Conservation (phyloP, 1,284 basidiomycete genomes). For the Sporisorium sorghi region DNA sequence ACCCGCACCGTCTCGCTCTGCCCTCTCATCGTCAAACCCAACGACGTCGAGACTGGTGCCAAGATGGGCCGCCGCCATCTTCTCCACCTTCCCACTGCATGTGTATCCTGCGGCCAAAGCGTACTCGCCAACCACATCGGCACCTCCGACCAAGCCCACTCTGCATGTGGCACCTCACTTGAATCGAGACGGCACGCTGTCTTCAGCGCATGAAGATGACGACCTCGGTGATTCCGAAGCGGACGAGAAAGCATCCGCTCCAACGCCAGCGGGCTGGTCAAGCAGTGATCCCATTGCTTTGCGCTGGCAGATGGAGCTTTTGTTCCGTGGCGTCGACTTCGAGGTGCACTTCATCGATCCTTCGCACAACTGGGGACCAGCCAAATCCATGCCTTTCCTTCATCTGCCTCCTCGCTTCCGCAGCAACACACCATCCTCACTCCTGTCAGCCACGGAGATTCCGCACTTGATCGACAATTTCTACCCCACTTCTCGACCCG, state of each 20-base stretch:
- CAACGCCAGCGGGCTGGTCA: conserved; percentile 41
- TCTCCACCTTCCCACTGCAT: conserved; percentile 46
- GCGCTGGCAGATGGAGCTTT: conserved; percentile 63
- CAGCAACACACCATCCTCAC: conserved; percentile 19
- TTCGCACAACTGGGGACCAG: conserved; percentile 56
- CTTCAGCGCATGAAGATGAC: conserved; percentile 16
- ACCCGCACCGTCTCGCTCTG: conserved; percentile 42
- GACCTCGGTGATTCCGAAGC: conserved; percentile 7
- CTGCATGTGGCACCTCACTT: conserved; percentile 54
- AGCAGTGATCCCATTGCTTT: conserved; percentile 61
- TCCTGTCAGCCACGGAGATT: conserved; percentile 38
- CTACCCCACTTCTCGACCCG: conserved; percentile 40
- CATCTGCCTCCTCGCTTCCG: conserved; percentile 42
- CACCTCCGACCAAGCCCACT: conserved; percentile 29
- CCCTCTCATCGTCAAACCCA: conserved; percentile 20
- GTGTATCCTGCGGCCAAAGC: conserved; percentile 42
- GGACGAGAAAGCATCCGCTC: conserved; percentile 1
- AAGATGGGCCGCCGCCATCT: conserved; percentile 38
- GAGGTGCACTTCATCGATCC: conserved; percentile 50
- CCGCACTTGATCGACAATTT: conserved; percentile 53
- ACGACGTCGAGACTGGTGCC: conserved; percentile 28
- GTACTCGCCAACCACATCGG: conserved; percentile 18
- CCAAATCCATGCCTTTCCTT: conserved; percentile 54
- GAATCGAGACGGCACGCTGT: conserved; percentile 36
- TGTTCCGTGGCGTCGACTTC: conserved; percentile 49